Conservation (phyloP, 1,284 basidiomycete genomes). For the Papiliotrema laurentii region DNA sequence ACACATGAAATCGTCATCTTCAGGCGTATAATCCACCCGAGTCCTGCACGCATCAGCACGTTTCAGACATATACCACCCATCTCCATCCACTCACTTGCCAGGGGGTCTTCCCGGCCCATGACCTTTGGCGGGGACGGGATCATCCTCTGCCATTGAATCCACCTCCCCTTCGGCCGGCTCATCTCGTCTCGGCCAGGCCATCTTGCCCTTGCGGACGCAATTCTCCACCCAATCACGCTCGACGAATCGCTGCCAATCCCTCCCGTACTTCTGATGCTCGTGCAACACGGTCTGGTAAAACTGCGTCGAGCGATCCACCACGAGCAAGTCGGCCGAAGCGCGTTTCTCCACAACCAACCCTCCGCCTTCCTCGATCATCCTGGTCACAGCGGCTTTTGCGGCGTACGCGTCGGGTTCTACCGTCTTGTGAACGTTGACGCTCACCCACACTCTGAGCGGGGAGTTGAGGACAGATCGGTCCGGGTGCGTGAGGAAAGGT, state of each 20-base stretch:
- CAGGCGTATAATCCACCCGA: slow-evolving; percentile 33
- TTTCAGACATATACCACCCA: too few species aligned
- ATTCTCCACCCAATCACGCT: slow-evolving; percentile 38
- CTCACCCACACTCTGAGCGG: slow-evolving; percentile 35
- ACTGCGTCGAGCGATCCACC: slow-evolving; percentile 26
- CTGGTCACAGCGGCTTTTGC: slow-evolving; percentile 12
- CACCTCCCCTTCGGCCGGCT: slow-evolving; percentile 7
- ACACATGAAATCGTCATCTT: slow-evolving; percentile 42
- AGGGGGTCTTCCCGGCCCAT: slow-evolving; percentile 34
- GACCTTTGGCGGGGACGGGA: slow-evolving; percentile 5
- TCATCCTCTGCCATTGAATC: slow-evolving; percentile 24
- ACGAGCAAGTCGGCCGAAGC: slow-evolving; percentile 33
- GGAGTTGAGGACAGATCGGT: slow-evolving; percentile 3
- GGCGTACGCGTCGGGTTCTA: slow-evolving; percentile 11
- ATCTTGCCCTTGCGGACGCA: slow-evolving; percentile 17
- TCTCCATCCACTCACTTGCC: slow-evolving; percentile 32
- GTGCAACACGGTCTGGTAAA: slow-evolving; percentile 20
- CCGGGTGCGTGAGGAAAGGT: slow-evolving; percentile 20
- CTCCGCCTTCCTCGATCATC: slow-evolving; percentile 20
- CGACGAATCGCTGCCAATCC: slow-evolving; percentile 28
- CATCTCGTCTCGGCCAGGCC: slow-evolving; percentile 8
- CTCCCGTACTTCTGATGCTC: slow-evolving; percentile 26
- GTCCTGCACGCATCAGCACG: slow-evolving; percentile 17
- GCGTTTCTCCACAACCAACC: slow-evolving; percentile 26
- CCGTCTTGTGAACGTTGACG: slow-evolving; percentile 23